Conservation (phyloP, 768 basidiomycete species). For the Trametes cubensis region DNA sequence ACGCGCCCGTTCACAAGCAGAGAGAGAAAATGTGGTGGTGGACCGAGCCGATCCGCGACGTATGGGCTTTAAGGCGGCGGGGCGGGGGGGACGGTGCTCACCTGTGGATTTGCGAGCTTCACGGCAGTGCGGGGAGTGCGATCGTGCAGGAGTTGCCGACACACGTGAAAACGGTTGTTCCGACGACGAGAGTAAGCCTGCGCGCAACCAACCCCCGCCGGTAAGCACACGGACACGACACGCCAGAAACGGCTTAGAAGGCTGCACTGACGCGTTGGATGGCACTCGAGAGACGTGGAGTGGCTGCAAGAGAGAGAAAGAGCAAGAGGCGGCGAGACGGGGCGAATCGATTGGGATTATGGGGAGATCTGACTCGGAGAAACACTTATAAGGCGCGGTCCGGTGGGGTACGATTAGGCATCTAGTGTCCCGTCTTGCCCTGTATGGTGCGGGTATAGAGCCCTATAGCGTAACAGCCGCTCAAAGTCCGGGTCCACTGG, state of each 20-base stretch:
- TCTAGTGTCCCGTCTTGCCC: constrained; percentile 6
- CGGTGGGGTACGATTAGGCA: constrained; percentile 19
- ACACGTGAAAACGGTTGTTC: constrained; percentile 24
- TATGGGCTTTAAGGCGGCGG: constrained; percentile 11
- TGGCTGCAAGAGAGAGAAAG: background rate
- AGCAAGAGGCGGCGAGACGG: background rate
- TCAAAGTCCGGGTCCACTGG: constrained; percentile 18
- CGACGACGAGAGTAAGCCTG: constrained; percentile 3
- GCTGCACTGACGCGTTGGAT: constrained; percentile 6
- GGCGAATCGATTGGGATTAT: constrained; percentile 15
- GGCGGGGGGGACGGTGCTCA: constrained; percentile 6
- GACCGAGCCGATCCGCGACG: background rate
- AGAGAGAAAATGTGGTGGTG: background rate
- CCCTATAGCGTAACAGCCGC: constrained; percentile 17
- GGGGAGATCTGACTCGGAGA: constrained; percentile 21
- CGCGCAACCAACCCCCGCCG: background rate
- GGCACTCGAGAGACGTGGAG: background rate
- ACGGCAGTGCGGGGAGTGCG: constrained; percentile 13
- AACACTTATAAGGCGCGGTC: constrained; percentile 13
- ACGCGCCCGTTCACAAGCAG: background rate
- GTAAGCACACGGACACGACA: constrained; percentile 15
- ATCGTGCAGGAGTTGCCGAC: constrained; percentile 16
- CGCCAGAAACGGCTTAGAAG: constrained; percentile 3
- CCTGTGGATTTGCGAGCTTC: constrained; percentile 8
- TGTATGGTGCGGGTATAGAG: constrained; percentile 8